Base-by-base conservation (phyloP, 148 eudicot species). In the Oxyria digyna region DNA sequence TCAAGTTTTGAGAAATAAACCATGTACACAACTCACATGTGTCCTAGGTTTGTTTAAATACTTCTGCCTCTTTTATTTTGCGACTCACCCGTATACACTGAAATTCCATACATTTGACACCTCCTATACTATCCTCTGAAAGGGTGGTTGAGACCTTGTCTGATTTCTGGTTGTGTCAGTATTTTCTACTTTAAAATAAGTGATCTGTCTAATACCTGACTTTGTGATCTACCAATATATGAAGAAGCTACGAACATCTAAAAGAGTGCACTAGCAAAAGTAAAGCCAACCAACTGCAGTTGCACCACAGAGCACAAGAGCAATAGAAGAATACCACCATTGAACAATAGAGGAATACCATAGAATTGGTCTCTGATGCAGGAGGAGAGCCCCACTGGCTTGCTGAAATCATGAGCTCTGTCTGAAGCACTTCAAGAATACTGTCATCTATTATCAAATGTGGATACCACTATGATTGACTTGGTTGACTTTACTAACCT, bases 401-500 rank as follows among this genome's bases (percentile, higher is more conserved):
- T 24, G 33, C 33, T 26, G 62, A 24, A 26, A 55, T 26, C 62
- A 26, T 24, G 62, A 55, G 32, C 35, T 62, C 68, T 32, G 42
- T 42, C 43, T 32, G 24, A 33, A n/a, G 24, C 8, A 64, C 5
- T n/a, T 64, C 23, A 12, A 9, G 21, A 64, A 13, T 43, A 40
- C 27, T 11, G 21, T 26, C 50, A 43, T 27, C 32, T 43, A 43
- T 26, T 20, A 81, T 26, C 70, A 77, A 68, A 59, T 67, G 31
- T 65, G 68, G 41, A 55, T 4, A 55, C 33, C 37, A 48, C 71
- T 66, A 67, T 70, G 35, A 62, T 67, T 67, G 55, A 49, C 24
- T 33, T 74, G 83, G 6, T 55, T 46, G 71, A 67, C 67, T 80
- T 68, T 49, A n/a, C 67, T 68, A 70, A 69, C 42, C 55, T 43